Evolutionary conservation across 805 yeast species (phyloP), one percentile per base, ranked within the genome.

Genomic region (Yarrowia deformans): DNA sequence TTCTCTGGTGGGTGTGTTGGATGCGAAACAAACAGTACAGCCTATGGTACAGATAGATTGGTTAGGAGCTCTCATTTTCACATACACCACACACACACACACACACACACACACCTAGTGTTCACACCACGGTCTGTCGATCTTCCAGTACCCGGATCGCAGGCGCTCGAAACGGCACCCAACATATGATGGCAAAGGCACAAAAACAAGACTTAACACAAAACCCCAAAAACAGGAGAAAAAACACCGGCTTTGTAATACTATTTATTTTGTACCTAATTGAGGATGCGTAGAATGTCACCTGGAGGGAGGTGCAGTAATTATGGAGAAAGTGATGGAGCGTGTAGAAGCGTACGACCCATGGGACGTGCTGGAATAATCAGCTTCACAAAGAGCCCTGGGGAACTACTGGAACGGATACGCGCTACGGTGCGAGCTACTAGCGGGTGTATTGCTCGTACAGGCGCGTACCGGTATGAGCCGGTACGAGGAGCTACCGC

Each of bases 41-140:
- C 64, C 64, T 56, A 56, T 43, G 64, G 64, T 56, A 56, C 64
- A 49, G 45, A 56, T 56, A 56, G 64, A 56, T 56, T 42, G 64
- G 49, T 29, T 42, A 42, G 64, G 49, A 34, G 64, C 64, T 42
- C 64, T 56, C 50, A 42, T 34, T 42, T 56, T 29, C n/a, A 32
- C 29, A 23, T 23, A 23, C 29, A 23, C 29, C 42, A 16, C n/a
- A 32, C 29, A 23, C 4, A 23, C 29, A 23, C 29, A 23, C 29
- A 4, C 29, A 23, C 29, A 23, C 29, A 23, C 29, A 23, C 29
- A 23, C 43, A 29, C n/a, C 19, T 32, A 45, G 45, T 54, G 23
- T 37, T 39, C 43, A 54, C 45, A 37, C n/a, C 19, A 37, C 14
- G 34, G 29, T 45, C 45, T 37, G 45, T 1, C 34, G 60, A 54